A percentile compares a stretch with the other conserved stretches of the same genome.
Conservation (phyloP, 768 basidiomycete genomes). For the Russula griseocarnosa region DNA sequence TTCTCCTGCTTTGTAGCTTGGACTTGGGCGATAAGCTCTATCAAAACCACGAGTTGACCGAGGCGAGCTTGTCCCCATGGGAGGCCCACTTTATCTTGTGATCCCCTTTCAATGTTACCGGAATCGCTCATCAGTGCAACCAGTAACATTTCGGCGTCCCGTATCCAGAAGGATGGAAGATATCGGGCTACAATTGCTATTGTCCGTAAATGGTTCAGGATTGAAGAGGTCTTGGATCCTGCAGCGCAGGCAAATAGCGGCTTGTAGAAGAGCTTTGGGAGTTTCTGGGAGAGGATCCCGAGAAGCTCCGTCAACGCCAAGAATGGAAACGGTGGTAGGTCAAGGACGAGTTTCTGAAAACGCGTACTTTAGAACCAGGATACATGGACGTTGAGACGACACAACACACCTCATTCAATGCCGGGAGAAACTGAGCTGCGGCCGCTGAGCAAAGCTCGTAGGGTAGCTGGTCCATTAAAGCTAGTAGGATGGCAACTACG, state of each 20-base stretch:
- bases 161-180: conserved; percentile 60
- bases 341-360: conserved; percentile 45
- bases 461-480: conserved; percentile 44
- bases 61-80: conserved; percentile 50
- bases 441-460: conserved; percentile 45
- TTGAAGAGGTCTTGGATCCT: conserved; percentile 52
- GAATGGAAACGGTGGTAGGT: conserved; percentile 50
- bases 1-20: conserved; percentile 40
- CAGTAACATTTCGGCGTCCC: conserved; percentile 70
- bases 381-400: conserved; percentile 24
- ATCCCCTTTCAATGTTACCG: conserved; percentile 28
- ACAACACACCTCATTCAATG: conserved; percentile 51
- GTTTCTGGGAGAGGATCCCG: conserved; percentile 44
- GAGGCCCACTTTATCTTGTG: conserved; percentile 24
- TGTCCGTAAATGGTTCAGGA: conserved; percentile 55
- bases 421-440: conserved; percentile 42
- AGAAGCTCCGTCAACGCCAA: conserved; percentile 49
- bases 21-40: conserved; percentile 57
- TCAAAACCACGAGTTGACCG: conserved; percentile 58
- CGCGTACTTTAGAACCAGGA: neutral
- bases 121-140: conserved; percentile 61
- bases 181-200: conserved; percentile 50
- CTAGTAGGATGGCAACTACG: conserved; percentile 40
- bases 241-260: conserved; percentile 67
- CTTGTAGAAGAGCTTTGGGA: conserved; percentile 67